Base-by-base conservation (phyloP, 1,139 yeast genomes). In the Scheffersomyces insectosa region DNA sequence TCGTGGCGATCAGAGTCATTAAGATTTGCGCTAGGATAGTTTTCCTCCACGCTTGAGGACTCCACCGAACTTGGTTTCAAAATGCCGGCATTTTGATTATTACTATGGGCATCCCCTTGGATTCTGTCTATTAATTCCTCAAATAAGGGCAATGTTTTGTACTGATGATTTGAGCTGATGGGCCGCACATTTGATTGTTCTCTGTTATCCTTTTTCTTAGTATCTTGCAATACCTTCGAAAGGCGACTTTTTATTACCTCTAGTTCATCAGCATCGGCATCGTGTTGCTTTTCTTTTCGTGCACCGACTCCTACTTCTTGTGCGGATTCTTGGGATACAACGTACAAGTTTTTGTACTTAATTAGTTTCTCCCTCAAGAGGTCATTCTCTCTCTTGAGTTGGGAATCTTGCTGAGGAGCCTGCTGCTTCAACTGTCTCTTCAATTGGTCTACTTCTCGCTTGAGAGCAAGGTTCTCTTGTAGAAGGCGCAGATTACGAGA, bases 321-420 rank as follows among this genome's bases (percentile, higher is more conserved):
- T 27, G 11, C 13, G 25, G 11, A 25, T 36, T 40, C 36, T 25
- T 41, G 39, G 14, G 45, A 42, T 12, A 54, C 56, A 3, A 63
- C 69, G 35, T 68, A 65, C 32, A 68, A 54, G 6, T 47, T 51
- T 50, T 66, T 68, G 42, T 70, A 70, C 52, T 70, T 70, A 36
- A 59, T 56, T 42, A 70, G 59, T 46, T 70, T 70, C 16, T 58
- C 60, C 27, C 74, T 53, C 33, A 70, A 57, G 28, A 68, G 54
- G 11, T 51, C 62, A 40, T 65, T 68, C 43, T 68, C 73, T 20
- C 57, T 50, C 37, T 46, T 47, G 33, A 63, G 44, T 12, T 49
- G 56, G 14, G 60, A 48, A 36, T 45, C 48, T 25, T 53, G 43
- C 15, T 49, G 56, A 3, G 52, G 51, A 10, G 46, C 47, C 36